Evolutionary conservation across 306 rosid species (phyloP).

Genomic region (Canavalia gladiata): DNA sequence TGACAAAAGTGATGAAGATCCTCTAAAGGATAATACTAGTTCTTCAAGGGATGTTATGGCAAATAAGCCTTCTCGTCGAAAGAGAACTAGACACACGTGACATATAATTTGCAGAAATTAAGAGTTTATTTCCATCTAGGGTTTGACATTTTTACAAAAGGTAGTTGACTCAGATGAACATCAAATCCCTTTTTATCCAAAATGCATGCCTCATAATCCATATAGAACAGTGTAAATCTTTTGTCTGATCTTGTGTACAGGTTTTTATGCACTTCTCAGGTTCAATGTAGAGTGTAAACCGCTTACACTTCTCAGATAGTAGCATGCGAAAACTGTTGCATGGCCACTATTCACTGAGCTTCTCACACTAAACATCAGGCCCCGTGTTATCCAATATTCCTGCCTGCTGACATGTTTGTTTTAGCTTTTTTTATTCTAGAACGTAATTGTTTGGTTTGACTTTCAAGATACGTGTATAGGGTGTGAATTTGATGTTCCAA

Average conservation of each 20-base stretch:
- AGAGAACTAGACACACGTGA: slow-evolving; percentile 53
- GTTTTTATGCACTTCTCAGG: background rate
- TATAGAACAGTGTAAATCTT: slow-evolving; percentile 29
- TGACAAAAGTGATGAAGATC: slow-evolving; percentile 57
- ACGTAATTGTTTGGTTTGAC: no score
- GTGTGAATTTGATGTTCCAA: no score
- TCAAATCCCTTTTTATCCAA: background rate
- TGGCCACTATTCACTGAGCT: background rate
- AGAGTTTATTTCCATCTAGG: slow-evolving; percentile 26
- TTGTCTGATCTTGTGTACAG: background rate
- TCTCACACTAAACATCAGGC: no score
- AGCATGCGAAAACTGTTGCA: background rate
- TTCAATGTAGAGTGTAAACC: background rate
- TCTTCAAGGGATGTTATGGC: slow-evolving; percentile 58
- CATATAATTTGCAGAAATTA: slow-evolving; percentile 27
- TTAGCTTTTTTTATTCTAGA: no score
- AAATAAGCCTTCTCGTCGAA: slow-evolving; percentile 53
- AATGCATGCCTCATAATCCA: slow-evolving; percentile 4
- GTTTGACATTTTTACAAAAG: slow-evolving; percentile 12
- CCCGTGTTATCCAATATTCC: no score
- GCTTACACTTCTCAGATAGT: background rate
- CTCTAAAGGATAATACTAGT: slow-evolving; percentile 43
- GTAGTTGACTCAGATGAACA: slow-evolving; percentile 7
- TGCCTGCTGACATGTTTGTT: no score
- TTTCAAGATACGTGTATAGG: no score